Evolutionary conservation across 768 basidiomycete genomes (phyloP), one percentile per base, ranked within the genome.

Genomic region (Hygrophorus pudorinus): DNA sequence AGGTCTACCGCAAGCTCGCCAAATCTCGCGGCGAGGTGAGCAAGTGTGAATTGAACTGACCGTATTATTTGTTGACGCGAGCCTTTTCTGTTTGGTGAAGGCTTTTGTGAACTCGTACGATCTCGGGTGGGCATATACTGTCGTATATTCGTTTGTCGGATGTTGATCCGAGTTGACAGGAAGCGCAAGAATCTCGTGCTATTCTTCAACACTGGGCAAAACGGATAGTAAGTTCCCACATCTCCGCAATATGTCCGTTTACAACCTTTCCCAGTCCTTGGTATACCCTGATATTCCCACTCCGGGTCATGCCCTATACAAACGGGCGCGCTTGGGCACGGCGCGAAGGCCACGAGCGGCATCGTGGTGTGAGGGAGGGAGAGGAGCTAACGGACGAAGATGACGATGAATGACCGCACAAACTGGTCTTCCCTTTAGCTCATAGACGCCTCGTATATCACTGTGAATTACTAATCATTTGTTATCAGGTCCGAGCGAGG

Each of bases 311-410:
- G 44, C 90, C 94, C 0, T 82, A 85, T 45, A 85, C 87, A 0
- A 84, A 97, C 55, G 96, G 96, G 2, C 72, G 76, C 46, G 68
- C 73, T 0, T 93, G 88, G 89, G 81, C 79, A 10, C 77, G 86
- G 12, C 68, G 71, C 14, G 65, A 71, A 7, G 89, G 86, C 11
- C 74, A 78, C 51, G 70, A 74, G 33, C 61, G 68, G 13, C 82
- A 86, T 50, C 56, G 60, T 2, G 83, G 85, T 4, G 60, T 92
- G 2, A 64, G 72, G n/a, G 68, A 67, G 27, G 85, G 81, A 13
- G 94, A 93, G 46, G 89, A 92, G 55, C 64, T 97, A 49, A 97
- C 94, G 2, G 88, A 91, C 52, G 91, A 92, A 16, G 79, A 79
- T 5, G 78, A 77, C 8, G 74, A 78, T 2, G 70, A 74, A 1